phyloP scores from a whole-genome alignment of 1,139 yeast species.

The Scheffersomyces illinoinensis region DNA sequence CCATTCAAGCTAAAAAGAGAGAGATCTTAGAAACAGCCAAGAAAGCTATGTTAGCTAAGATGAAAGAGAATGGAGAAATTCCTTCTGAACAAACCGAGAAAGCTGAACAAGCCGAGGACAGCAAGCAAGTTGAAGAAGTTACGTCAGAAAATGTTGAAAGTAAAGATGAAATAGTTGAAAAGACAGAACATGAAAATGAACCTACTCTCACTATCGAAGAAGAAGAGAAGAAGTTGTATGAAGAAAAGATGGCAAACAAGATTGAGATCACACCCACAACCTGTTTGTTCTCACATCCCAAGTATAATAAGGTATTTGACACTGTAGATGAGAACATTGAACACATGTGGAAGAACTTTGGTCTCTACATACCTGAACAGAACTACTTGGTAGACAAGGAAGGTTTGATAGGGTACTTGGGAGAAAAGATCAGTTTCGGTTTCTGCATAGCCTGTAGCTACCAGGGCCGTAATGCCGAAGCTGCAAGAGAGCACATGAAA shows the following conservation, averaged over 20 bases:
- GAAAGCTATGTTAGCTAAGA: constrained; percentile 48
- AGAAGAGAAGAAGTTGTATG: constrained; percentile 51
- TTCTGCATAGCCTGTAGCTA: constrained; percentile 82
- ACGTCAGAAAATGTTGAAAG: not conserved
- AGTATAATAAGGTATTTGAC: constrained; percentile 30
- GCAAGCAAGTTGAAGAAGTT: constrained; percentile 15
- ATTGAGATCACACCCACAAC: constrained; percentile 72
- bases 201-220: constrained; percentile 40
- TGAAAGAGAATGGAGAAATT: constrained; percentile 24
- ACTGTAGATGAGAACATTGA: constrained; percentile 61
- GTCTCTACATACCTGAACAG: constrained; percentile 83
- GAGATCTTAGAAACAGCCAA: constrained; percentile 62
- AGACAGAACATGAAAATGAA: not conserved
- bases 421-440: constrained; percentile 83
- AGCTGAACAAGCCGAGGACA: constrained; percentile 14
- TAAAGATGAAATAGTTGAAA: not conserved
- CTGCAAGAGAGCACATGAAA: constrained; percentile 87
- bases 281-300: constrained; percentile 75
- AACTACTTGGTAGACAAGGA: constrained; percentile 64
- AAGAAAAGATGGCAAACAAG: constrained; percentile 57
- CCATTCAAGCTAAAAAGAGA: constrained; percentile 59
- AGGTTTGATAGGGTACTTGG: constrained; percentile 74
- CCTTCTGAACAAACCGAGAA: constrained; percentile 7
- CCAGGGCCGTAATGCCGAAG: constrained; percentile 80
- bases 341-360: constrained; percentile 79